Percentiles rank a stretch among this genome's conserved stretches.
phyloP scores from a whole-genome alignment of 2,329 filamentous ascomycete genomes.

The Aspergillus sp. region DNA sequence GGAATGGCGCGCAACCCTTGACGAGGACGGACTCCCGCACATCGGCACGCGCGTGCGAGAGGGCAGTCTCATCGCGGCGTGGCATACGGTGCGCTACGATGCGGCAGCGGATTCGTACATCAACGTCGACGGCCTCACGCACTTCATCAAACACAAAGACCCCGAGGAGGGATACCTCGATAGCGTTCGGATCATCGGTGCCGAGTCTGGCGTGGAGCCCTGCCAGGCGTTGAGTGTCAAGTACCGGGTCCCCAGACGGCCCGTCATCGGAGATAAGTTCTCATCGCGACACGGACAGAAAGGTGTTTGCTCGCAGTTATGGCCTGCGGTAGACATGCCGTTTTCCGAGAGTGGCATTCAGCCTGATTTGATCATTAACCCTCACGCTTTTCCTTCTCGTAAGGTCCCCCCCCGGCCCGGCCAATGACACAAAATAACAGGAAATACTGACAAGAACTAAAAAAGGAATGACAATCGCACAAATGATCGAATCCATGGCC shows the following conservation, averaged over 20 bases:
- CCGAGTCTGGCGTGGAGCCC: slow-evolving; percentile 72
- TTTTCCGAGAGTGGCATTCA: slow-evolving; percentile 96
- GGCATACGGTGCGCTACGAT: slow-evolving; percentile 77
- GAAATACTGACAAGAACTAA: slow-evolving; percentile 1
- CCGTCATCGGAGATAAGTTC: slow-evolving; percentile 97
- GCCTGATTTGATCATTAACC: slow-evolving; percentile 97
- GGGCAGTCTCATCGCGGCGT: slow-evolving; percentile 79
- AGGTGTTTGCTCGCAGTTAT: slow-evolving; percentile 92
- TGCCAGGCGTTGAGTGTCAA: slow-evolving; percentile 87
- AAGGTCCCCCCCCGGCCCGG: slow-evolving; percentile 9
- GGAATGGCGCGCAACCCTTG: slow-evolving; percentile 62
- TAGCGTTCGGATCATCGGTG: slow-evolving; percentile 82
- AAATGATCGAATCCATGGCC: slow-evolving; percentile 96
- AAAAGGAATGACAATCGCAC: slow-evolving; percentile 84
- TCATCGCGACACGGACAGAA: slow-evolving; percentile 98
- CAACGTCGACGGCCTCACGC: slow-evolving; percentile 77
- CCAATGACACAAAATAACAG: neutral
- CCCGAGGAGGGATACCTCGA: slow-evolving; percentile 80
- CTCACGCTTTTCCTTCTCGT: slow-evolving; percentile 96
- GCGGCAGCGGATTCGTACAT: slow-evolving; percentile 61
- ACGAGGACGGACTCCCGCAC: slow-evolving; percentile 77
- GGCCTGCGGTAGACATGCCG: slow-evolving; percentile 88
- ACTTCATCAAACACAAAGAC: slow-evolving; percentile 93
- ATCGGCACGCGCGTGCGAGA: slow-evolving; percentile 70
- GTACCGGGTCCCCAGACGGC: slow-evolving; percentile 79